These are phyloP conservation scores for Elsinoe australis DNA, from an alignment of 2,329 filamentous ascomycete genomes.

Conservation along the genomic window DNA sequence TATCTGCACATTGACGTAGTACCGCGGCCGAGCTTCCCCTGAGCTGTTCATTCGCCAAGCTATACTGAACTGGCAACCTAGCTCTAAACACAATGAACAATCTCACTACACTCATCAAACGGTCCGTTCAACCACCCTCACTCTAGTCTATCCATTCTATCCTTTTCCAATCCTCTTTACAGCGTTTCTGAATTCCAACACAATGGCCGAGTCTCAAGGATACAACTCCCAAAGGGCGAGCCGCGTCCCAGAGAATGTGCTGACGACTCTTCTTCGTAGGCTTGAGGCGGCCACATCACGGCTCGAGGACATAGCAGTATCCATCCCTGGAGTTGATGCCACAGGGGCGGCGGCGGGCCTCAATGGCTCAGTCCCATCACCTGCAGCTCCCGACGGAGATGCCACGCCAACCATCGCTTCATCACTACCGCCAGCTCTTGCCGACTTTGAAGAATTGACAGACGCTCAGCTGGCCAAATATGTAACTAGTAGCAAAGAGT, in stretches of 20 bases:
- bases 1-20: slow-evolving; percentile 11
- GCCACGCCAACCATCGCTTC: slow-evolving; percentile 33
- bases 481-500: slow-evolving; percentile 65
- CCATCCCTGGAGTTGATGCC: slow-evolving; percentile 51
- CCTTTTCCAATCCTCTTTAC: slow-evolving; percentile 15
- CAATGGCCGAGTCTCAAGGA: slow-evolving; percentile 11
- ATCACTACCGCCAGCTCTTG: slow-evolving; percentile 65
- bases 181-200: background rate
- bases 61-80: slow-evolving; percentile 9
- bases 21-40: slow-evolving; percentile 12
- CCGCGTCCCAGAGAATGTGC: slow-evolving; percentile 32
- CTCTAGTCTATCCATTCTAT: background rate
- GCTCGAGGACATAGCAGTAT: slow-evolving; percentile 89
- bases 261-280: slow-evolving; percentile 52
- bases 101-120: slow-evolving; percentile 93
- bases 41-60: slow-evolving; percentile 16
- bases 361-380: slow-evolving; percentile 15
- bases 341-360: background rate
- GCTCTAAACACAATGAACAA: slow-evolving; percentile 63
- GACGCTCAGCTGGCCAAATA: slow-evolving; percentile 67
- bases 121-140: slow-evolving; percentile 53
- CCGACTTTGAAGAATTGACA: slow-evolving; percentile 80
- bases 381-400: slow-evolving; percentile 20
- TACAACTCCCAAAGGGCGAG: slow-evolving; percentile 16
- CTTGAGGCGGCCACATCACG: slow-evolving; percentile 95